Conservation (phyloP, 2,329 filamentous ascomycete species). For the Bipolaris cookei region DNA sequence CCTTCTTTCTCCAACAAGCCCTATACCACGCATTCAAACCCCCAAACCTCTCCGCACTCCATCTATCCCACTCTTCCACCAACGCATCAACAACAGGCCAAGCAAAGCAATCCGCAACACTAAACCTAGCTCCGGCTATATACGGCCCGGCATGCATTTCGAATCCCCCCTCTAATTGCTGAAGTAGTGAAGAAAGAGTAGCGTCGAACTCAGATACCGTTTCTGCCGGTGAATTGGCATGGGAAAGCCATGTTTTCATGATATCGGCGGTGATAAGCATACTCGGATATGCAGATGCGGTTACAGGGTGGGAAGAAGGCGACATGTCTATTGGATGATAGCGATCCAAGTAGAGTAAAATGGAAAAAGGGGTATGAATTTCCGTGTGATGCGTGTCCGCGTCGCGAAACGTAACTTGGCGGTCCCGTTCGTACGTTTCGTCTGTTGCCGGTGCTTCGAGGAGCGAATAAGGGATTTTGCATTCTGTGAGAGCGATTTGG, state of each 20-base stretch:
- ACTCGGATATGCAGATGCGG: conserved; percentile 28
- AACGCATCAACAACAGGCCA: conserved; percentile 45
- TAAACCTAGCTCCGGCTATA: conserved; percentile 41
- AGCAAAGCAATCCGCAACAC: conserved; percentile 41
- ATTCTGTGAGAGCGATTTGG: conserved; percentile 39
- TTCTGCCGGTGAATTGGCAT: not conserved
- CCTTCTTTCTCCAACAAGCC: conserved; percentile 42
- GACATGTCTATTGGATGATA: conserved; percentile 33
- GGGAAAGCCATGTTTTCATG: conserved; percentile 28
- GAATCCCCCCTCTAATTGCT: conserved; percentile 25
- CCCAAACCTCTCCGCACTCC: conserved; percentile 30
- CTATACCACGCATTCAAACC: conserved; percentile 36
- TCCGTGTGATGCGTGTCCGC: conserved; percentile 45
- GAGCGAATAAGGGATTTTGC: conserved; percentile 26
- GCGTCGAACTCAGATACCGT: not conserved
- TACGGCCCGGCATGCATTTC: conserved; percentile 29
- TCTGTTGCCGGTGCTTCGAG: conserved; percentile 30
- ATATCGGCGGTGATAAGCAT: conserved; percentile 21
- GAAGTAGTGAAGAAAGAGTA: conserved; percentile 1
- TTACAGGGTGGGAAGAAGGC: conserved; percentile 19
- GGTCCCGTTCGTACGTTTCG: conserved; percentile 23
- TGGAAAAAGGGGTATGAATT: conserved; percentile 27
- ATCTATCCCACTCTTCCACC: conserved; percentile 27
- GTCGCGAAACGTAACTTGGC: conserved; percentile 43
- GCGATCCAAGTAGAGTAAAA: conserved; percentile 46